A percentile compares a stretch with the other conserved stretches of the same genome.
These are phyloP conservation scores for Gautieria morchelliformis DNA, from an alignment of 768 basidiomycete genomes.

Conservation along the genomic window DNA sequence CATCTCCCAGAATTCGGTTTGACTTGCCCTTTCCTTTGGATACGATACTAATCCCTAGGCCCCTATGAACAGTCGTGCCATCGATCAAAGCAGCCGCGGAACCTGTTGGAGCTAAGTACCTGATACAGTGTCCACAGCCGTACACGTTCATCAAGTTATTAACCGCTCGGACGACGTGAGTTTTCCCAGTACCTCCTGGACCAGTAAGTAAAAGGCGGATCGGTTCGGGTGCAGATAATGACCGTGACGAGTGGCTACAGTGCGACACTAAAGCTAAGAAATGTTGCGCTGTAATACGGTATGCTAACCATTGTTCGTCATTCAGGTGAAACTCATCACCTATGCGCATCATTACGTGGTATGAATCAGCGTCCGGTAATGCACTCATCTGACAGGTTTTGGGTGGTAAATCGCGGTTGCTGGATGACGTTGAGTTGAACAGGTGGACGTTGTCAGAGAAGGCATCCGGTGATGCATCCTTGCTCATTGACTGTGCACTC, in stretches of 20 bases:
- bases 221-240: background rate
- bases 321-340: conserved; percentile 10
- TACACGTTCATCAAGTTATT: conserved; percentile 16
- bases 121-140: conserved; percentile 15
- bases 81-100: conserved; percentile 22
- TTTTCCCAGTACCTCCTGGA: conserved; percentile 27
- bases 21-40: background rate
- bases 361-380: too few species aligned
- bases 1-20: conserved; percentile 10
- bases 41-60: too few species aligned
- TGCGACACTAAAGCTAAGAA: background rate
- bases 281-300: conserved; percentile 1
- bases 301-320: conserved; percentile 12
- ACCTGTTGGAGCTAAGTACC: conserved; percentile 23
- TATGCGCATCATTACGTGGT: background rate
- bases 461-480: background rate
- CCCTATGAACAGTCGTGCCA: conserved; percentile 22
- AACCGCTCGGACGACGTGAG: conserved; percentile 20
- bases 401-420: background rate
- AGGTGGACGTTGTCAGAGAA: background rate
- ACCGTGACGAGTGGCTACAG: background rate
- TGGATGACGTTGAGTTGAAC: background rate
- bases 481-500: background rate
- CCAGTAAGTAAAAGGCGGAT: conserved; percentile 18
- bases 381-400: too few species aligned